phyloP scores from a whole-genome alignment of 768 basidiomycete genomes.

The Suillus clintonianus region DNA sequence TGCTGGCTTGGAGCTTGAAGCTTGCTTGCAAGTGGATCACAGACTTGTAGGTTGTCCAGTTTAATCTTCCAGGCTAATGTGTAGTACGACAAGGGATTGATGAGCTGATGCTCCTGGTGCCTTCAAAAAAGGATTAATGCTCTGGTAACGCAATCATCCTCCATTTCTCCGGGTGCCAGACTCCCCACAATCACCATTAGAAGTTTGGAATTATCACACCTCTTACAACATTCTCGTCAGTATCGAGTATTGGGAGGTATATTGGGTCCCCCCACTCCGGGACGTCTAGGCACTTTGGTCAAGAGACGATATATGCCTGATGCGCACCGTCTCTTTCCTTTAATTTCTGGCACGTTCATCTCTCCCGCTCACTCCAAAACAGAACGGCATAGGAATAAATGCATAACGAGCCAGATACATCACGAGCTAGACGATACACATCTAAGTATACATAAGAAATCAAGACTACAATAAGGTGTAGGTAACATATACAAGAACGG shows the following conservation, averaged over 20 bases:
- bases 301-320: not conserved
- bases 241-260: not conserved
- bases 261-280: not conserved
- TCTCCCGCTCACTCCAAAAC: not conserved
- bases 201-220: not conserved
- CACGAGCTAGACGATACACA: not conserved
- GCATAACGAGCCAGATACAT: not conserved
- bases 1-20: not conserved
- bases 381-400: not conserved
- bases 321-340: not conserved
- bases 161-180: not conserved
- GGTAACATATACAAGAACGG: not conserved
- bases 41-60: not conserved
- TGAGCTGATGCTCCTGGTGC: not conserved
- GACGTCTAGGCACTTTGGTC: not conserved
- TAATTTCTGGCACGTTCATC: not conserved
- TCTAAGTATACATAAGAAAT: not conserved
- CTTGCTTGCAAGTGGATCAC: not conserved
- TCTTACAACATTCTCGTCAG: not conserved
- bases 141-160: not conserved
- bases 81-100: not conserved
- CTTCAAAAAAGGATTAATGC: not conserved
- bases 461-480: not conserved
- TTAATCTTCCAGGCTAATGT: not conserved
- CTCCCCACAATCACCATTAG: not conserved